Base-by-base conservation (phyloP, 352 stramenopile genomes). In the Pythium graminicola region DNA sequence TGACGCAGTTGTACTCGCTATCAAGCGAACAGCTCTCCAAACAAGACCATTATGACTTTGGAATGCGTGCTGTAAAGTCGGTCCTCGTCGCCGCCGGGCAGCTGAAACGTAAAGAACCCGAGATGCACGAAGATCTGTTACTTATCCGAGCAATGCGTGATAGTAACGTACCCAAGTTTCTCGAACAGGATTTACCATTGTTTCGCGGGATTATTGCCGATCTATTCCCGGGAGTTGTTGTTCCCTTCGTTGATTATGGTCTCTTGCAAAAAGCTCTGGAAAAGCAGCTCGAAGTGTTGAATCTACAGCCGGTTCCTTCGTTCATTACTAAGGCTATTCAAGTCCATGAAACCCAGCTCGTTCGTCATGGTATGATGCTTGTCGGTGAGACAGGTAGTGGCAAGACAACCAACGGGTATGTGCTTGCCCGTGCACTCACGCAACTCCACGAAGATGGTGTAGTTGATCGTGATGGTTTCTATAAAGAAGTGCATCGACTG, bases 111-210 rank as follows among this genome's bases (percentile, higher is more conserved):
- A 96, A 96, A 42, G 92, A 98, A 41, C 91, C 84, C 1, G 85
- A 97, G 40, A 97, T 94, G 57, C 84, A 97, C 45, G 93, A 98
- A 52, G 93, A 98, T 60, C 39, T 97, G 29, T 65, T 98, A 27
- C 65, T 98, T 13, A 98, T 98, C 56, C 85, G 93, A n/a, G 93
- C 93, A 8, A 97, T 98, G 86, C 84, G 93, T 31, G 93, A 98
- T 58, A 97, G 85, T 36, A 98, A 98, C 55, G 87, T 98, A 1
- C 93, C 93, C 14, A 98, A 98, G 63, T 96, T 97, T 41, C 75
- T 98, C 11, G 82, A 97, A 66, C 86, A 97, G 41, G 93, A 98
- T 55, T 65, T 98, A 24, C 88, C 91, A 16, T 57, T 98, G 8
- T 98, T 98, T 59, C 75, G 87, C 4, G 92, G 92, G 20, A 97